Conservation (phyloP, 257 asterid species). For the Avicennia marina region DNA sequence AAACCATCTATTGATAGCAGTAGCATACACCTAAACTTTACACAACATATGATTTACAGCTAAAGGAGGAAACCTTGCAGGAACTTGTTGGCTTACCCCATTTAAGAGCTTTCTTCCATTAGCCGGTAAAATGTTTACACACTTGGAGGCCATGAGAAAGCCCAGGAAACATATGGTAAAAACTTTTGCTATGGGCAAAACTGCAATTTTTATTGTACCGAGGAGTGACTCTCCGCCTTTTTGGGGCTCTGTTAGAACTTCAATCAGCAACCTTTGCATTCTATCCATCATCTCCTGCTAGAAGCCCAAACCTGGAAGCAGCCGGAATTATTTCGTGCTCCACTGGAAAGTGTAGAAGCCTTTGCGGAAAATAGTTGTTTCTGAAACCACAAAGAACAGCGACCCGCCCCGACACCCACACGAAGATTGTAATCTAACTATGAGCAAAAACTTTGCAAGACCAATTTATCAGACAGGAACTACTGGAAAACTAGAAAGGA, state of each 20-base stretch:
- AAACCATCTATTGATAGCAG: neutral
- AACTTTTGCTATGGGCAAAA: conserved; percentile 92
- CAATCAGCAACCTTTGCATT: conserved; percentile 51
- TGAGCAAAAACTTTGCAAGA: neutral
- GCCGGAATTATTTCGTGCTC: neutral
- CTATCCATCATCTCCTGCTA: conserved; percentile 37
- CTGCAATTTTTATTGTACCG: conserved; percentile 80
- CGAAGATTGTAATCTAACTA: neutral
- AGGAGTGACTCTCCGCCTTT: conserved; percentile 75
- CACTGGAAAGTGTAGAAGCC: neutral
- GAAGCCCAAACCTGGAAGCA: conserved; percentile 4
- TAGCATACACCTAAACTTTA: too few relatives aligned
- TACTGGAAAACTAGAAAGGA: too few relatives aligned
- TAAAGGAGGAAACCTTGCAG: neutral
- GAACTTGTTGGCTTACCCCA: conserved; percentile 53
- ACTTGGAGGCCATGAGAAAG: conserved; percentile 91
- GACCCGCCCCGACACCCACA: neutral
- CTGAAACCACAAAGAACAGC: neutral
- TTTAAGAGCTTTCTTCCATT: conserved; percentile 94
- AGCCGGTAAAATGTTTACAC: conserved; percentile 72
- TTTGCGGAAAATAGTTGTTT: neutral
- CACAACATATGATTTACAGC: too few relatives aligned
- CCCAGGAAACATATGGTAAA: conserved; percentile 91
- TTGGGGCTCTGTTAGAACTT: conserved; percentile 63
- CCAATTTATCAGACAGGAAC: neutral